Base-by-base conservation (phyloP, 805 yeast species). In the Candida xiaguanensis region DNA sequence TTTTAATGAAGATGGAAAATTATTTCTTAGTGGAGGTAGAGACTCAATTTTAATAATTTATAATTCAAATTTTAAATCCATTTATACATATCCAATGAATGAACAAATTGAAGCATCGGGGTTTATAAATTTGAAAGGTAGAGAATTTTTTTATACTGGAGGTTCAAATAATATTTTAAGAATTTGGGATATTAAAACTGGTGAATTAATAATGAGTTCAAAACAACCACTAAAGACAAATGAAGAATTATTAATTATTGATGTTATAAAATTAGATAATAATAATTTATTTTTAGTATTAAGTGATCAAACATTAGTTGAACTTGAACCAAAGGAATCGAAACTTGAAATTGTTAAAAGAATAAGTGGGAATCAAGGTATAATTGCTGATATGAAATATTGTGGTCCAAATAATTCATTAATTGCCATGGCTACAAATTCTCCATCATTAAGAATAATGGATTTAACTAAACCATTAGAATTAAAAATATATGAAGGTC, bases 291-390 rank as follows among this genome's bases (percentile, higher is more conserved):
- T 77, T 43, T 44, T 82, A 43, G 82, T 85, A 0, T 53, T 83
- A 11, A 84, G 95, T 26, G 99, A 93, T 63, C 98, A 93, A 62
- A 83, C 96, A 0, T 61, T 93, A 12, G 69, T 74, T 19, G 68
- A 76, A 47, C 55, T 80, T 17, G 70, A 71, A 38, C 55, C 8
- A 41, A 36, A 45, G 4, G 24, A 31, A 8, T 24, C 35, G 7
- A 44, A 39, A 20, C 56, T 84, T n/a, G 70, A 73, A 14, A 55
- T 75, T 2, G 51, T 59, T 6, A 68, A 80, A 40, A 72, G 78
- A 30, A 70, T 89, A 49, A 93, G 96, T 1, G 97, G 97, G 49
- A 89, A 89, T 59, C 96, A 91, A 62, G 98, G 97, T 41, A 91
- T 93, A 18, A 81, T 93, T 51, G 95, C 96, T 2, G 98, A 91